These are phyloP conservation scores for Aspergillus bertholletiae DNA, from an alignment of 495 filamentous ascomycete species.

Conservation along the genomic window DNA sequence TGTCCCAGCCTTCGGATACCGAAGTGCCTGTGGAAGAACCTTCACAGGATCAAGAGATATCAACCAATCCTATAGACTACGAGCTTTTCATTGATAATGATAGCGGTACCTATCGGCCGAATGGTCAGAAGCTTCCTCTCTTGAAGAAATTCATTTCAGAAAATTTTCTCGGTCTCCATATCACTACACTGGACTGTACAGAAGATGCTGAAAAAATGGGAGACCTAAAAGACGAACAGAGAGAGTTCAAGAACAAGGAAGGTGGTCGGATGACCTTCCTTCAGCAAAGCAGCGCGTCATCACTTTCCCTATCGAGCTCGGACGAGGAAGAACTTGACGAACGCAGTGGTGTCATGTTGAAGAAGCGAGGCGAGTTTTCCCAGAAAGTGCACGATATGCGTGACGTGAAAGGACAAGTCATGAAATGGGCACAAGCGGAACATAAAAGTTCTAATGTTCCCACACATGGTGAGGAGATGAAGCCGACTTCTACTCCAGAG, in stretches of 20 bases:
- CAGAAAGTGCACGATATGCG: constrained; percentile 37
- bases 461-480: background rate
- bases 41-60: constrained; percentile 28
- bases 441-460: background rate
- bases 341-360: constrained; percentile 33
- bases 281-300: constrained; percentile 54
- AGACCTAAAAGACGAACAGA: constrained; percentile 59
- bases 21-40: constrained; percentile 39
- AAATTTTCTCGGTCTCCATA: constrained; percentile 70
- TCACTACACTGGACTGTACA: constrained; percentile 66
- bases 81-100: constrained; percentile 94
- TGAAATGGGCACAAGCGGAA: constrained; percentile 36
- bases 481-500: background rate
- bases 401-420: constrained; percentile 40
- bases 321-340: constrained; percentile 72
- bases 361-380: constrained; percentile 27
- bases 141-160: constrained; percentile 63
- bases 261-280: constrained; percentile 61
- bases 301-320: constrained; percentile 61
- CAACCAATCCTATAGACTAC: constrained; percentile 64
- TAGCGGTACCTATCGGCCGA: constrained; percentile 87
- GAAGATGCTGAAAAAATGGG: constrained; percentile 60
- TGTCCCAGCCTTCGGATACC: constrained; percentile 14
- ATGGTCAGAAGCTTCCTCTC: constrained; percentile 65
- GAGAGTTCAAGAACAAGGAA: constrained; percentile 58